Evolutionary conservation across 495 filamentous ascomycete species (phyloP).

Genomic region (Trichoderma parareesei): DNA sequence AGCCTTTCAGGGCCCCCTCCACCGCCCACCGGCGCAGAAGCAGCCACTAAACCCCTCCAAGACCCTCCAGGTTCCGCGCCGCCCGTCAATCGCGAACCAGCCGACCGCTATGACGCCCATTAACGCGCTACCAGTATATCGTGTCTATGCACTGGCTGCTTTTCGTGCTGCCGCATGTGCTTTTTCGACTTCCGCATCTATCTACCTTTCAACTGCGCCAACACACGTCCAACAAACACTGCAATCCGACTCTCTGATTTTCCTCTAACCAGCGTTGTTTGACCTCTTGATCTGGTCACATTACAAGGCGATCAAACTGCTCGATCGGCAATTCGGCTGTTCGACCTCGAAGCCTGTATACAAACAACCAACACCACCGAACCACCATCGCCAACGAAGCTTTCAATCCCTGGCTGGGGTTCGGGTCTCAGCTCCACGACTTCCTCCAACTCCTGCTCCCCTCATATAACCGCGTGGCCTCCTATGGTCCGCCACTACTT

Average conservation of each 20-base stretch:
- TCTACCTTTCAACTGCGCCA: neutral
- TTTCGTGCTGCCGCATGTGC: neutral
- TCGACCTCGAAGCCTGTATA: neutral
- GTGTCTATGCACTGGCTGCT: neutral
- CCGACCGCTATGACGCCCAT: neutral
- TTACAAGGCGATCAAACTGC: neutral
- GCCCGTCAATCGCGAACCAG: neutral
- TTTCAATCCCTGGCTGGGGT: neutral
- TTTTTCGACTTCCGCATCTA: neutral
- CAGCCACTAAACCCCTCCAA: neutral
- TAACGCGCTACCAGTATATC: neutral
- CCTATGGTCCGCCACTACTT: neutral
- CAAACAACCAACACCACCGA: neutral
- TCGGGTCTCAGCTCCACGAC: constrained; percentile 3
- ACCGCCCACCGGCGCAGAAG: neutral
- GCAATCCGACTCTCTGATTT: neutral
- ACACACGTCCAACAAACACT: neutral
- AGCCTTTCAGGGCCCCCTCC: neutral
- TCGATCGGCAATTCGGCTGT: neutral
- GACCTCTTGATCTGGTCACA: too few relatives aligned
- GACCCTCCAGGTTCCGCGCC: neutral
- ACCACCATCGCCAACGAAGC: neutral
- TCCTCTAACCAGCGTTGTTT: too few relatives aligned
- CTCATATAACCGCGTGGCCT: neutral
- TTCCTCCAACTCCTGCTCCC: neutral